Evolutionary conservation across 1,284 basidiomycete species (phyloP), one percentile per base, ranked within the genome.

Genomic region (Porodaedalea pini): DNA sequence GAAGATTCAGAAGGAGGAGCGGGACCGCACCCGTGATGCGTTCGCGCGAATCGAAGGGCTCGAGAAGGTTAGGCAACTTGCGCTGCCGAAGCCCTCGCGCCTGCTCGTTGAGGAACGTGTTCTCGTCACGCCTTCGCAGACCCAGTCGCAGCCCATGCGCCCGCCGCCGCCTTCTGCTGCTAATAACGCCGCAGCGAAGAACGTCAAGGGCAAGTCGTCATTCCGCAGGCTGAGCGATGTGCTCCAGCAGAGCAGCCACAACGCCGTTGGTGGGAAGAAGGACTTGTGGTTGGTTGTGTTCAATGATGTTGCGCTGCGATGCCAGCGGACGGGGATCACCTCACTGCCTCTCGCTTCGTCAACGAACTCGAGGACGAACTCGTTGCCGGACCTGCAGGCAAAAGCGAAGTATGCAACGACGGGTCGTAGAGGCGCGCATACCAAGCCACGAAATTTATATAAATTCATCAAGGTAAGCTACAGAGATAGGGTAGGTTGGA

Each of bases 21-120:
- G 96, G 32, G 94, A 98, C 72, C 90, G 88, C 76, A 94, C 94
- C 3, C 79, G 94, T 13, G 96, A 99, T 71, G 89, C 91, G 0
- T 92, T 97, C 67, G 96, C 94, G 1, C 85, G 96, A 11, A 98
- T 99, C 47, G 96, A 98, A 59, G 95, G 95, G 0, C 76, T 99
- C 54, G 93, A 95, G 68, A 92, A 90, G 69, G 91, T 92, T 67
- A 85, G 86, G 70, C 84, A 84, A 67, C 76, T 99, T 51, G 92
- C 94, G 54, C 77, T 91, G 17, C 96, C 96, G 0, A 94, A 95
- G 67, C 83, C 92, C 2, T 91, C 90, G 25, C 81, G 96, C 7
- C 72, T 96, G 13, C 80, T 98, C n/a, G 70, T 98, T 34, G 87
- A 90, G 63, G 96, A 99, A 69, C 79, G 82, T 40, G 81, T 83